Evolutionary conservation across 768 basidiomycete genomes (phyloP), one percentile per base, ranked within the genome.

Genomic region (Macrolepiota dolichaula): DNA sequence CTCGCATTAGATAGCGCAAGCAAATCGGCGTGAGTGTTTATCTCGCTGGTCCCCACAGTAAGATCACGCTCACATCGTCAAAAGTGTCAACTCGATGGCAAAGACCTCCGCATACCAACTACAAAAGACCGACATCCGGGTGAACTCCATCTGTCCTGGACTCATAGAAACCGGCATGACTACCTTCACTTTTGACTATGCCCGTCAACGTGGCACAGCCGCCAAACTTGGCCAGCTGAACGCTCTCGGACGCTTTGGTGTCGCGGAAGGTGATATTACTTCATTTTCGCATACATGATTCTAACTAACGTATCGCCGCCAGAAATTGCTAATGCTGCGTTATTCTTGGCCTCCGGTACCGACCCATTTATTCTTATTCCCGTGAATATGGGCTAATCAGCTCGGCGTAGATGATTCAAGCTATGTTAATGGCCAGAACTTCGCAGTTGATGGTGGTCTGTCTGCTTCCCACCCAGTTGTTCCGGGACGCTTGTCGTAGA

Each of bases 121-220:
- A 24, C 82, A 87, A 65, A 88, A 82, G 70, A 88, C 86, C 1
- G 89, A 94, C 72, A 82, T 98, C 65, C 90, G 96, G 47, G 88
- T 97, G 64, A 96, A 94, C 72, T 79, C 88, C 47, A 86, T 97
- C 66, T 96, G 94, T 69, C 96, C 96, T 4, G 95, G 94, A 13
- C 75, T 97, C 60, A 94, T 97, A 68, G 91, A 96, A 77, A 98
- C 95, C 9, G 91, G 88, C 53, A 97, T 98, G 93, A 96, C 96
- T 2, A 76, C 73, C 52, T 69, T 65, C n/a, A 81, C 88, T 35
- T 98, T 98, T 67, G 85, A 90, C 27, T 81, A 81, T 52, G 95
- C 95, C 29, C 85, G 89, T 24, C 72, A 84, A 61, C 82, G 87
- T 25, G 95, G 95, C 9, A 89, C 79, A n/a, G 80, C 75, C 19